These are phyloP conservation scores for Glycine tomentella DNA, from an alignment of 306 rosid species.

Conservation along the genomic window DNA sequence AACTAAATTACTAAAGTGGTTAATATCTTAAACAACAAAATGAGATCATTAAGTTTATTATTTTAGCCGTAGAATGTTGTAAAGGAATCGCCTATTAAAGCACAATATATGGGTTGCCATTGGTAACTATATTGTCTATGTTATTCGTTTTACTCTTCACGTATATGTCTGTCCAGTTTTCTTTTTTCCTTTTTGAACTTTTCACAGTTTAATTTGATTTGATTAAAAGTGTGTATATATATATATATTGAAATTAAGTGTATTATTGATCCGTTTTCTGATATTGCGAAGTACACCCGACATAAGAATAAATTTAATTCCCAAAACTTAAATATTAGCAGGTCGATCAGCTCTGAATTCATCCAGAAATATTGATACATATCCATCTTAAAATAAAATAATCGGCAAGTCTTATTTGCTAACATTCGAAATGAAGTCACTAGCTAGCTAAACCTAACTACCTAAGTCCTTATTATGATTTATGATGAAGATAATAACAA, in stretches of 20 bases:
- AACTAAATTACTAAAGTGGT: neutral
- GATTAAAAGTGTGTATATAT: neutral
- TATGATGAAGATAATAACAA: too few relatives aligned
- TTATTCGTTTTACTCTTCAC: neutral
- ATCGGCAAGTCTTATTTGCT: too few relatives aligned
- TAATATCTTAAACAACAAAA: neutral
- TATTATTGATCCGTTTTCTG: neutral
- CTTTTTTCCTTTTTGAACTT: neutral
- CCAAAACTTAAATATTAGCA: neutral
- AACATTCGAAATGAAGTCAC: too few relatives aligned
- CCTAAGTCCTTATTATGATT: too few relatives aligned
- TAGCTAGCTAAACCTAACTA: too few relatives aligned
- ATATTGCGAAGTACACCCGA: neutral
- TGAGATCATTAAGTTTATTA: neutral
- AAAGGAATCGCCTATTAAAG: constrained; percentile 9
- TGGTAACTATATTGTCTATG: neutral
- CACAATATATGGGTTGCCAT: neutral
- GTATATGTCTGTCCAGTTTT: neutral
- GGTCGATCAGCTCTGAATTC: neutral
- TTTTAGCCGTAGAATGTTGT: constrained; percentile 21
- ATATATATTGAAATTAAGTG: neutral
- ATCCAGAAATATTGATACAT: neutral
- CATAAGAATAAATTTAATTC: constrained; percentile 4
- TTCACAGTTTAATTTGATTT: neutral
- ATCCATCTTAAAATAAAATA: too few relatives aligned